Evolutionary conservation across 352 stramenopile genomes (phyloP), one percentile per base, ranked within the genome.

Genomic region (Pythium insidiosum): DNA sequence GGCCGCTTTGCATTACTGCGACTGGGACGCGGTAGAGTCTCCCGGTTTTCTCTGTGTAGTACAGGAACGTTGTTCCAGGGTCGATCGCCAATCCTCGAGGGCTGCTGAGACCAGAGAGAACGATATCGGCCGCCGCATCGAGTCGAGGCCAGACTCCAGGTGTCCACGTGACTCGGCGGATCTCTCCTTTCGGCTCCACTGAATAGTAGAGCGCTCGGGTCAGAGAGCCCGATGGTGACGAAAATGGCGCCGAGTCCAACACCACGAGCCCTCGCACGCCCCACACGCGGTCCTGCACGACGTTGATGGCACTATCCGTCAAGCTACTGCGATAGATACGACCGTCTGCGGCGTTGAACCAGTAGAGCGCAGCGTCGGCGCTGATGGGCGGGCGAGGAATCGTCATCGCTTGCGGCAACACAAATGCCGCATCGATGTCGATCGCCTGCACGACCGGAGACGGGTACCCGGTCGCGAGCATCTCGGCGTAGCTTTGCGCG

Each of bases 1-100:
- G n/a, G n/a, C n/a, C n/a, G n/a, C n/a, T n/a, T n/a, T n/a, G n/a
- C n/a, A n/a, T n/a, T n/a, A n/a, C 18, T 7, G 18, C 15, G 1
- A 59, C 28, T 15, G 31, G n/a, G 9, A 38, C 25, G 23, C 66
- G 40, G 41, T 69, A 81, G 42, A 85, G 68, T 1, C 73, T 61
- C 3, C 71, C 73, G 10, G 73, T 88, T 35, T 85, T 86, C 55
- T 86, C 73, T 0, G 76, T 78, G n/a, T 78, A 84, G 55, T 73
- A 88, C 2, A 88, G 42, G 4, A 47, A 68, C 15, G 66, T 30
- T 18, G 56, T 60, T 1, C 13, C 11, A 0, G 44, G 36, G 22
- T 81, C 58, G 3, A 87, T 20, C 1, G 65, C 58, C 18, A 89
- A 50, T 3, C 76, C 73, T 9, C 76, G 63, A 7, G 76, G 76